Evolutionary conservation across 352 stramenopile species (phyloP).

Genomic region (Pythium periplocum): DNA sequence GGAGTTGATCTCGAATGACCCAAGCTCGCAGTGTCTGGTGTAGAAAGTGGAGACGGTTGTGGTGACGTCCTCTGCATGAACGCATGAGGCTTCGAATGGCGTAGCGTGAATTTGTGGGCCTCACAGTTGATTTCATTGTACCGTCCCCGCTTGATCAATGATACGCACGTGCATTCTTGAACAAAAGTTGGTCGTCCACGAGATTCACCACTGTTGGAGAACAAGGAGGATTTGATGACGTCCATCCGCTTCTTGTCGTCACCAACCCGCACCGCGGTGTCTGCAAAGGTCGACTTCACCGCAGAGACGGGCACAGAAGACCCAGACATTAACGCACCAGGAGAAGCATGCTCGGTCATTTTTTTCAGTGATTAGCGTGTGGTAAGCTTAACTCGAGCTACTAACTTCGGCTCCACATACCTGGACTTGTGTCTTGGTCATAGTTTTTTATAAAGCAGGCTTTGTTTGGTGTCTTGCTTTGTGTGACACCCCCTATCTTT

Average conservation of each 20-base stretch:
- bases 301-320: neutral
- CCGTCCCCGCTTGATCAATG: conserved; percentile 34
- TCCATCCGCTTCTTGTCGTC: conserved; percentile 13
- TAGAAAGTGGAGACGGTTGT: neutral
- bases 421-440: neutral
- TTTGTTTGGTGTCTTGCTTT: neutral
- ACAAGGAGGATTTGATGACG: conserved; percentile 8
- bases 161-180: conserved; percentile 38
- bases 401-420: neutral
- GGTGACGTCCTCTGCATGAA: conserved; percentile 11
- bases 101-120: conserved; percentile 57
- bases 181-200: conserved; percentile 2
- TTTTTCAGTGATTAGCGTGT: too few species aligned
- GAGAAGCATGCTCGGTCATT: too few species aligned
- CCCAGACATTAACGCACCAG: neutral
- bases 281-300: neutral
- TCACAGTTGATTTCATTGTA: conserved; percentile 43
- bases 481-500: conserved; percentile 6
- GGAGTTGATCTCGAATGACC: neutral
- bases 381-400: too few species aligned
- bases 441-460: neutral
- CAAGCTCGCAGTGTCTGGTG: conserved; percentile 7
- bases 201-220: neutral
- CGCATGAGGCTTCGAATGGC: conserved; percentile 40
- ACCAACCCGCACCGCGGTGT: conserved; percentile 11